Conservation (phyloP, 75 land plant genomes). For the Selaginella moellendorffii region DNA sequence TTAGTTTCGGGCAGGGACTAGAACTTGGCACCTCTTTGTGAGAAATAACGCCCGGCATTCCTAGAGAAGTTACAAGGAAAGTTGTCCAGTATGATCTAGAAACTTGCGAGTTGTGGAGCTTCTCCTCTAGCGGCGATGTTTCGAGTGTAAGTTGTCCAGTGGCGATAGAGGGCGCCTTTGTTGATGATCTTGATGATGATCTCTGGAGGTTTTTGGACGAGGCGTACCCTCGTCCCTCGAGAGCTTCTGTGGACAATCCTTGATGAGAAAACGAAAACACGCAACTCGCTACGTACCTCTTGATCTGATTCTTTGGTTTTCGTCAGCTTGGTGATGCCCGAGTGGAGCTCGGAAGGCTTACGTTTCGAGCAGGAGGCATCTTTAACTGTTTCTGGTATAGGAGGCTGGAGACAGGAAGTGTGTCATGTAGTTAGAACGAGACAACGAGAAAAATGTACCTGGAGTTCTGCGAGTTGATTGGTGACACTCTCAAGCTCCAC, state of each 20-base stretch:
- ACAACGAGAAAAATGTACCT: neutral
- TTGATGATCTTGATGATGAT: neutral
- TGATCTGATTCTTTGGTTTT: neutral
- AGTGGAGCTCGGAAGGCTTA: neutral
- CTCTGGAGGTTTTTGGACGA: neutral
- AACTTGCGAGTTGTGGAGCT: no score
- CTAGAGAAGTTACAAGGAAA: no score
- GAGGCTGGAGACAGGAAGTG: neutral
- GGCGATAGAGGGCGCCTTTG: neutral
- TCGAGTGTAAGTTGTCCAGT: neutral
- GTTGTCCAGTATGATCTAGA: no score
- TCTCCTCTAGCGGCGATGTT: no score
- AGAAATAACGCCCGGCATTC: no score
- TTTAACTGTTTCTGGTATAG: neutral
- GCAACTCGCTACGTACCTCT: neutral
- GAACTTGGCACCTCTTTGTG: no score
- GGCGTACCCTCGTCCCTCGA: neutral
- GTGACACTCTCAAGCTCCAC: neutral
- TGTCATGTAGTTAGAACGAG: neutral
- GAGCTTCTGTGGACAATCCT: neutral
- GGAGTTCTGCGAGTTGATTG: neutral
- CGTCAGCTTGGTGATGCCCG: neutral
- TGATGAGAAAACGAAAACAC: neutral
- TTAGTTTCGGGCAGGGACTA: no score
- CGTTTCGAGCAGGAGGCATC: neutral